phyloP scores from a whole-genome alignment of 2,329 filamentous ascomycete species.

The Dichotomopilus funicola region DNA sequence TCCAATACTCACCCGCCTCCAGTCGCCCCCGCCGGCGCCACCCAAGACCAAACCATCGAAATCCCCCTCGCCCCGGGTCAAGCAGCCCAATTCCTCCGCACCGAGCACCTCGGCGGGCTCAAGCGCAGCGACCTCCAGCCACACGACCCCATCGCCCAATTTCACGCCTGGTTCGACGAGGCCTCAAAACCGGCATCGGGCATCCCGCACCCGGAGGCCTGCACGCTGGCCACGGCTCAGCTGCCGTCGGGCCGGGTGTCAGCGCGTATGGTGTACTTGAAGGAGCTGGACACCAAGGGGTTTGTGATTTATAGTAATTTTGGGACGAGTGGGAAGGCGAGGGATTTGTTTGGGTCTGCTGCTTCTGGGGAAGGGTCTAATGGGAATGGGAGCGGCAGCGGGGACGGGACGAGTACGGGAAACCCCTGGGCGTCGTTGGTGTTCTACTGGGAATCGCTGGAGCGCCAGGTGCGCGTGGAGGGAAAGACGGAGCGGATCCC shows the following conservation, averaged over 20 bases:
- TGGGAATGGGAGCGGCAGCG: slow-evolving; percentile 9
- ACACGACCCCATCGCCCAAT: slow-evolving; percentile 68
- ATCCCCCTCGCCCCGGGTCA: slow-evolving; percentile 51
- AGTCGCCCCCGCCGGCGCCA: slow-evolving; percentile 21
- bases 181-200: slow-evolving; percentile 44
- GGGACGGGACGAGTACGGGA: slow-evolving; percentile 17
- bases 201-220: slow-evolving; percentile 80
- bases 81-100: slow-evolving; percentile 68
- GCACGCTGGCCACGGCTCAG: slow-evolving; percentile 75
- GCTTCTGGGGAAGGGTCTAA: too few species aligned
- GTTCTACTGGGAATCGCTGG: slow-evolving; percentile 83
- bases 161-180: slow-evolving; percentile 80
- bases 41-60: slow-evolving; percentile 53
- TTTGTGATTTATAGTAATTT: slow-evolving; percentile 96
- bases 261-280: slow-evolving; percentile 85
- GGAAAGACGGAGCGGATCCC: slow-evolving; percentile 63
- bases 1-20: background rate
- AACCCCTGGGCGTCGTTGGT: slow-evolving; percentile 78
- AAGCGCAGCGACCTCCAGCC: slow-evolving; percentile 53
- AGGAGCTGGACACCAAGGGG: slow-evolving; percentile 76
- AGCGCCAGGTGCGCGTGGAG: slow-evolving; percentile 88
- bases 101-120: slow-evolving; percentile 46
- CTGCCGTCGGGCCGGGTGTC: slow-evolving; percentile 80
- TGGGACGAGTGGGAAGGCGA: slow-evolving; percentile 64
- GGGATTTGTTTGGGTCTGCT: slow-evolving; percentile 48